Evolutionary conservation across 768 basidiomycete species (phyloP).

Genomic region (Obba rivulosa): DNA sequence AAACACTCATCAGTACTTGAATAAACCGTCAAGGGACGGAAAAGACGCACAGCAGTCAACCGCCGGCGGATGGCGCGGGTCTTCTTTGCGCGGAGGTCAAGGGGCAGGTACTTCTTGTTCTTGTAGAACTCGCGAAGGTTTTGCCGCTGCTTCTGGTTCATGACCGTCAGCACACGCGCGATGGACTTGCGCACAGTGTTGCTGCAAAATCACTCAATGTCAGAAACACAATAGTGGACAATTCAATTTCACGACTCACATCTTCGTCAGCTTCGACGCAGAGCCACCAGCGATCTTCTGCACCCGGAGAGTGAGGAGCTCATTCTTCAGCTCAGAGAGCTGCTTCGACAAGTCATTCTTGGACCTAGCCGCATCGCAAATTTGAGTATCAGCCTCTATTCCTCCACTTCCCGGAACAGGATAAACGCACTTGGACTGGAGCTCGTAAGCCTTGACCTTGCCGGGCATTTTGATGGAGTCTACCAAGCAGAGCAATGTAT

Average conservation of each 20-base stretch:
- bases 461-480: constrained; percentile 57
- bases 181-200: constrained; percentile 96
- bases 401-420: not conserved
- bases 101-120: constrained; percentile 91
- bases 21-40: not conserved
- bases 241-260: constrained; percentile 51
- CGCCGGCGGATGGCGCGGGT: constrained; percentile 97
- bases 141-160: constrained; percentile 96
- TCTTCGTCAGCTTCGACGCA: constrained; percentile 93
- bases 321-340: constrained; percentile 88
- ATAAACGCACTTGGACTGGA: constrained; percentile 84
- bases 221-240: not conserved
- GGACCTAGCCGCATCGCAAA: constrained; percentile 46
- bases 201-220: constrained; percentile 37
- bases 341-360: constrained; percentile 97
- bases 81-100: constrained; percentile 97
- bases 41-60: constrained; percentile 70
- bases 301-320: constrained; percentile 90
- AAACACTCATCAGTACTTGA: constrained; percentile 4
- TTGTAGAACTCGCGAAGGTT: constrained; percentile 98
- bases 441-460: constrained; percentile 95
- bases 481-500: constrained; percentile 10
- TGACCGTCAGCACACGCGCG: constrained; percentile 96
- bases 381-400: not conserved
- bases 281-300: constrained; percentile 98